Percentiles rank a stretch among this genome's conserved stretches.
These are phyloP conservation scores for Alternaria conjuncta DNA, from an alignment of 2,329 filamentous ascomycete species.

Conservation along the genomic window DNA sequence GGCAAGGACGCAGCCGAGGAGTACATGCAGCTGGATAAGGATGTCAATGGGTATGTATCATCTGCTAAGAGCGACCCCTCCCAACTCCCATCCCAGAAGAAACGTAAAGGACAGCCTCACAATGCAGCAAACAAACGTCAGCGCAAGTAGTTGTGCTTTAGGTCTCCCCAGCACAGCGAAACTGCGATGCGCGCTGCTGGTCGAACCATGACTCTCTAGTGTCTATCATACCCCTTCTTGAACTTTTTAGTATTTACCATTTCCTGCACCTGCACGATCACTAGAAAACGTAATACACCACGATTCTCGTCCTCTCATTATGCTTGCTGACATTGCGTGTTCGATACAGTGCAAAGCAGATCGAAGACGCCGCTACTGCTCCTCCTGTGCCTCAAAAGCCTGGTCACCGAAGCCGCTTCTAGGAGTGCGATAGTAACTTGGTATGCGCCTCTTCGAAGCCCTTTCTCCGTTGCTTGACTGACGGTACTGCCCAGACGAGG, in stretches of 20 bases:
- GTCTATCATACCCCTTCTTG: slow-evolving; percentile 8
- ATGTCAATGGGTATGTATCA: slow-evolving; percentile 74
- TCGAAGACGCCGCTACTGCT: slow-evolving; percentile 11
- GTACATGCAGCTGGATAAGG: slow-evolving; percentile 80
- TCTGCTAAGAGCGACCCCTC: slow-evolving; percentile 37
- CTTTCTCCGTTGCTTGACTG: background rate
- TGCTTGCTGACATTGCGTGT: slow-evolving; percentile 13
- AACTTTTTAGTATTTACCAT: slow-evolving; percentile 22
- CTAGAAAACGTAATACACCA: slow-evolving; percentile 41
- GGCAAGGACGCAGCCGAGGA: slow-evolving; percentile 84
- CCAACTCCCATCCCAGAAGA: slow-evolving; percentile 26
- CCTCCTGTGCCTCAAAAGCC: slow-evolving; percentile 12
- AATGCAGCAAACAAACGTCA: slow-evolving; percentile 42
- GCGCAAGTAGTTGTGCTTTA: slow-evolving; percentile 27
- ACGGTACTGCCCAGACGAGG: slow-evolving; percentile 8
- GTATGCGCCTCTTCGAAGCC: background rate
- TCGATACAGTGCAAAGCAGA: slow-evolving; percentile 17
- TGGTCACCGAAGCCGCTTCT: slow-evolving; percentile 22
- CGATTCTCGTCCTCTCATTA: slow-evolving; percentile 19
- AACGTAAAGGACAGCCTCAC: slow-evolving; percentile 42
- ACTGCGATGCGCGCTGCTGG: slow-evolving; percentile 2
- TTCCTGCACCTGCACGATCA: slow-evolving; percentile 26
- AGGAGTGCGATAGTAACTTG: slow-evolving; percentile 11
- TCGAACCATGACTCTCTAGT: slow-evolving; percentile 3
- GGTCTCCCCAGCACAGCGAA: slow-evolving; percentile 10